Percentiles rank a stretch among this genome's conserved stretches.
Conservation (phyloP, 768 basidiomycete species). For the Lactarius hengduanensis region DNA sequence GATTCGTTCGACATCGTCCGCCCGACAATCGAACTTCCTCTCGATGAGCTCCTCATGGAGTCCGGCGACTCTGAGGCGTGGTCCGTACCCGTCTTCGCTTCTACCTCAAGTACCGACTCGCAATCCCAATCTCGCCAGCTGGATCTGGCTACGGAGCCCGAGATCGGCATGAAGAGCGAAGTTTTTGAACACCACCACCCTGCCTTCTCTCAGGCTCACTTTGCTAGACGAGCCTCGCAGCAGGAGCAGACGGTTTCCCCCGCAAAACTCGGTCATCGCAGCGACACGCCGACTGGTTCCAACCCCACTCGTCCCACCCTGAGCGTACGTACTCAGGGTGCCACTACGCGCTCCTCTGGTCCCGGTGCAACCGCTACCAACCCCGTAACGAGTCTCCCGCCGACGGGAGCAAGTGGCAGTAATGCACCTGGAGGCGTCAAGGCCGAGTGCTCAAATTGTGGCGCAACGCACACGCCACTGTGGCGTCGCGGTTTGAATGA, state of each 20-base stretch:
- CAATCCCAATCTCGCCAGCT: constrained; percentile 27
- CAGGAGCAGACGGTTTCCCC: constrained; percentile 53
- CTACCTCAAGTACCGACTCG: constrained; percentile 11
- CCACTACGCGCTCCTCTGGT: constrained; percentile 51
- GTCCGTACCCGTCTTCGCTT: constrained; percentile 29
- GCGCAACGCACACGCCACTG: constrained; percentile 83
- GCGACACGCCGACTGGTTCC: constrained; percentile 7
- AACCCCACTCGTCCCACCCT: constrained; percentile 13
- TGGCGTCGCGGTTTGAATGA: constrained; percentile 87
- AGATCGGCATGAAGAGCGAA: constrained; percentile 34
- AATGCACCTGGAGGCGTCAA: constrained; percentile 60
- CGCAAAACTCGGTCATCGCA: constrained; percentile 51
- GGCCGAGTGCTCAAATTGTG: constrained; percentile 86
- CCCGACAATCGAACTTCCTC: constrained; percentile 81
- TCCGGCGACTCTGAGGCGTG: constrained; percentile 36
- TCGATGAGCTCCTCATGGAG: constrained; percentile 75
- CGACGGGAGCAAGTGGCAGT: constrained; percentile 32
- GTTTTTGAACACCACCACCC: constrained; percentile 32
- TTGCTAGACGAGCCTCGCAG: constrained; percentile 44
- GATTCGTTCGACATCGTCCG: constrained; percentile 62
- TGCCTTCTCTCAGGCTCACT: constrained; percentile 38
- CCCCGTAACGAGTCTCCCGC: constrained; percentile 28
- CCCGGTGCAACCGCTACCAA: constrained; percentile 53
- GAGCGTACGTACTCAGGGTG: constrained; percentile 25
- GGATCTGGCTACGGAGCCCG: constrained; percentile 33